A percentile compares a stretch with the other conserved stretches of the same genome.
These are phyloP conservation scores for Coniochaeta sp. DNA, from an alignment of 2,329 filamentous ascomycete genomes.

Conservation along the genomic window DNA sequence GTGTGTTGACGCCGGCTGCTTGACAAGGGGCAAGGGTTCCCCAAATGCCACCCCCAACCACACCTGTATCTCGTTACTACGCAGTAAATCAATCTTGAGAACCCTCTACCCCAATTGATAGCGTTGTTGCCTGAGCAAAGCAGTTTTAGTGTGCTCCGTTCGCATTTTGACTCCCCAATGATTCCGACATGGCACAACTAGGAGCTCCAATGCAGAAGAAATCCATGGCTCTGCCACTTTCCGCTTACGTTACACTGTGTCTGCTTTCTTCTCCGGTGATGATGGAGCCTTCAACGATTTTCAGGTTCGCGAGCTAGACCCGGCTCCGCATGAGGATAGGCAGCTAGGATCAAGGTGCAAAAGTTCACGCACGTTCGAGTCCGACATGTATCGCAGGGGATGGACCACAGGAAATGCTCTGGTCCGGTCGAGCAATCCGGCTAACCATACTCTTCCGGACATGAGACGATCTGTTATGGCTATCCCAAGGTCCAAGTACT, in stretches of 20 bases:
- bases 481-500: constrained; percentile 4
- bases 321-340: neutral
- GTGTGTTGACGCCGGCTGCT: neutral
- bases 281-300: neutral
- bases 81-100: neutral
- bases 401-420: neutral
- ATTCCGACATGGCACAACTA: neutral
- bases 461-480: constrained; percentile 11
- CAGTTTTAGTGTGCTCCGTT: neutral
- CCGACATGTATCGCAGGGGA: neutral
- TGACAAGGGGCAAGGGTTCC: neutral
- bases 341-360: neutral
- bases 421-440: constrained; percentile 7
- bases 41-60: neutral
- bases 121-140: neutral
- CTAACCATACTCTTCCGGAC: constrained; percentile 10
- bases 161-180: neutral
- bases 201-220: neutral
- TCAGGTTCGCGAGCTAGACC: neutral
- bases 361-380: neutral
- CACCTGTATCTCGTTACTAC: neutral
- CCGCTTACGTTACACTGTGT: neutral
- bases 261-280: neutral
- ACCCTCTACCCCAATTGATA: neutral
- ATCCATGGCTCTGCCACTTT: neutral